Conservation (phyloP, 2,329 filamentous ascomycete species). For the Bertia moriformis region DNA sequence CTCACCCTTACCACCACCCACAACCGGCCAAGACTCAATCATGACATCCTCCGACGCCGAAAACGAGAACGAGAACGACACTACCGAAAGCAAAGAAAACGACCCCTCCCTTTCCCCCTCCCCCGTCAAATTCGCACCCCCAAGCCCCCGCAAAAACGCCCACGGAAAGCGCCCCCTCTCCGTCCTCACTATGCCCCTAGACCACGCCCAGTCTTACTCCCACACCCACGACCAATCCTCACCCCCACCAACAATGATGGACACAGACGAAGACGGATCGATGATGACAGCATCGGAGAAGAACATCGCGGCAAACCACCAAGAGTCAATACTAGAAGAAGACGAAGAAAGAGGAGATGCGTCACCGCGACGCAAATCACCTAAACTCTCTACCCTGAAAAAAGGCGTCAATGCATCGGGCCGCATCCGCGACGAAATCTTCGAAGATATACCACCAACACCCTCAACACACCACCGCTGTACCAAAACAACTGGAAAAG, state of each 20-base stretch:
- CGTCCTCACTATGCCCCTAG: constrained; percentile 18
- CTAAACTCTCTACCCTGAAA: constrained; percentile 13
- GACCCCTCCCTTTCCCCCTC: constrained; percentile 22
- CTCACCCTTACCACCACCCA: background rate
- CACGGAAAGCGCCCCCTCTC: constrained; percentile 25
- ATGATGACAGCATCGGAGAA: constrained; percentile 18
- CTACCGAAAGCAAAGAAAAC: constrained; percentile 30
- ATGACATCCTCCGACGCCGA: too few species aligned
- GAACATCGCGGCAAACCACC: constrained; percentile 21
- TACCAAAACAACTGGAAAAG: too few species aligned
- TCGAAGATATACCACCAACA: too few species aligned
- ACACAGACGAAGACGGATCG: constrained; percentile 11
- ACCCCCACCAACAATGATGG: constrained; percentile 11
- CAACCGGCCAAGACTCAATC: background rate
- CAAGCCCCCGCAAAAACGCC: constrained; percentile 16
- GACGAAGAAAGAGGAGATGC: background rate
- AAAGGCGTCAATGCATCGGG: constrained; percentile 7
- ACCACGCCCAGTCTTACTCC: too few species aligned
- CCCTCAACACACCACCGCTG: too few species aligned
- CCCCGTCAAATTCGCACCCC: constrained; percentile 16
- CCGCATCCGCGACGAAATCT: background rate
- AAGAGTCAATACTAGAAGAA: constrained; percentile 5
- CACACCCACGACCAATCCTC: too few species aligned
- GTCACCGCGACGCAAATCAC: constrained; percentile 15
- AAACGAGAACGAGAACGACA: constrained; percentile 3